Evolutionary conservation across 805 yeast genomes (phyloP), one percentile per base, ranked within the genome.

Genomic region (Candida andamanensis): DNA sequence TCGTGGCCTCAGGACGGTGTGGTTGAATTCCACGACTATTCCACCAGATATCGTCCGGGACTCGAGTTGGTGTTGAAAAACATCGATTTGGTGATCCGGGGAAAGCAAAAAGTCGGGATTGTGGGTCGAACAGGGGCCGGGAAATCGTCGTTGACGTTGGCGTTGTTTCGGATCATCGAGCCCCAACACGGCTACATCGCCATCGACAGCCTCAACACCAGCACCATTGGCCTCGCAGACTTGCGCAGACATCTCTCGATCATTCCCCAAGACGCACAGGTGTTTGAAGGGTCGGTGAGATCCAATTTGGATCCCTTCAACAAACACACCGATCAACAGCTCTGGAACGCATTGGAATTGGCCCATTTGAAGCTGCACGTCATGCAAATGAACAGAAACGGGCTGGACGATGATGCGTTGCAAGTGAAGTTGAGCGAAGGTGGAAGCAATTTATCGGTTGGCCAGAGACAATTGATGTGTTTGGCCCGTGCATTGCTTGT

Each of bases 401-500:
- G 45, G n/a, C 49, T 50, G 9, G 46, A 45, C 7, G 13, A n/a
- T 7, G 10, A 9, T n/a, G 14, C 26, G 7, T 23, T 23, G 13
- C 7, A 23, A 11, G 64, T 60, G 4, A 47, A 38, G 10, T 36
- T 65, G 28, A 45, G 47, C 26, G 78, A 75, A 44, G 74, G 70
- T 35, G 67, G 68, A 10, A 50, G 64, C 10, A 62, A 66, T 36
- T 59, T 67, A 32, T 76, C 79, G 11, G 66, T 76, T 30, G 69
- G 74, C n/a, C 71, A 65, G 61, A 66, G 52, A 52, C 69, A 60
- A 43, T 76, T 52, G 61, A 72, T 84, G 79, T 84, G 92, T 61
- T 66, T 83, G 29, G 86, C 90, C 0, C 66, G 94, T 50, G 92
- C 89, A 2, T 60, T 83, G 38, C 65, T 80, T 40, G 78, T 76